Base-by-base conservation (phyloP, 1,284 basidiomycete genomes). In the Malassezia restricta region DNA sequence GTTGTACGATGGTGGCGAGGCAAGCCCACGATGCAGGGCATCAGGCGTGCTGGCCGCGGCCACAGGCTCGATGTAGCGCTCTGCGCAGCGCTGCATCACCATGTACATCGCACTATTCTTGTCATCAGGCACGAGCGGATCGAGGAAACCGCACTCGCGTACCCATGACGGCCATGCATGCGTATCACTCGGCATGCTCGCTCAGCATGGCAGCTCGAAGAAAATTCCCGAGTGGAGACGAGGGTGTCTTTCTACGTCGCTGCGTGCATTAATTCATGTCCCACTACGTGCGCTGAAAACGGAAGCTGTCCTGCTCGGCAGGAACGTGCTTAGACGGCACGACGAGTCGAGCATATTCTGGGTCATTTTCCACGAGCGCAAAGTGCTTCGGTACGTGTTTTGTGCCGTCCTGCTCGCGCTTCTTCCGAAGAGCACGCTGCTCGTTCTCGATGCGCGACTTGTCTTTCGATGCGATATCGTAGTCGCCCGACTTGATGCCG, bases 401-500 rank as follows among this genome's bases (percentile, higher is more conserved):
- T 14, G 79, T 82, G 2, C 82, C 84, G 14, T 78, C 81, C 1
- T 84, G 82, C 8, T 72, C 71, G 75, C 96, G 92, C 63, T 91
- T 87, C 72, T 82, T 84, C 63, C 92, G 78, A 74, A 82, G 80
- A 75, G 91, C 86, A 54, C 92, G 79, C 76, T 95, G 89, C 43
- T 91, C 86, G 64, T 94, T 94, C 86, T 96, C 92, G 57, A 98
- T 91, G 74, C 82, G 80, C 38, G 79, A 81, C 82, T 98, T 98
- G 74, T 91, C 91, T 66, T 76, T 78, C 63, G 84, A 85, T 3
- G 94, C 92, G n/a, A 79, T 75, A 46, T 96, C 92, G 71, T 89
- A 96, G 73, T 96, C 86, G 20, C 87, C 86, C 46, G 83, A 83
- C 47, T 85, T 77, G 60, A 98, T 98, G 20, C 92, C 92, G 69